Base-by-base conservation (phyloP, 208 protist genomes). In the Tetramitus jugosus region DNA sequence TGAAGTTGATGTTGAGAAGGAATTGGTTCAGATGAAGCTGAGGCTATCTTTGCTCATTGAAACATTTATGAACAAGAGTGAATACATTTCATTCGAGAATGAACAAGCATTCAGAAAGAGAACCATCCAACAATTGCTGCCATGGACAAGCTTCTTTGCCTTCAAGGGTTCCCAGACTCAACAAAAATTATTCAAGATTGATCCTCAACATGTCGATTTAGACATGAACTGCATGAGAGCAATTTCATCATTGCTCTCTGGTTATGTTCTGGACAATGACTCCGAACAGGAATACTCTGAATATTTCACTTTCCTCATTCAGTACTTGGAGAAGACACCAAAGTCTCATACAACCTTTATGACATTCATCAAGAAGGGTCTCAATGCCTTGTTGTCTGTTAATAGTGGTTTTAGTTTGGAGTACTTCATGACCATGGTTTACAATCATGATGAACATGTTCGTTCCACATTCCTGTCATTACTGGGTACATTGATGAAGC, bases 31-130 rank as follows among this genome's bases (percentile, higher is more conserved):
- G 3, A 23, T 53, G 7, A 74, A 74, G 26, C 31, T 29, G n/a
- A 74, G 53, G 37, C 20, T 74, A 2, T 74, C 42, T 74, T 13
- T n/a, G 39, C 39, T 74, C 3, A 35, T 74, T 29, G 67, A 74
- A 26, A 31, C 26, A 2, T 8, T 74, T 4, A 56, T 74, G 26
- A 39, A 14, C 17, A 74, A 74, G 37, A 23, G 7, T 33, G 67
- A 74, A 53, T 74, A 74, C n/a, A 29, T 74, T 10, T 39, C 67
- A 31, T 74, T 74, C 7, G 33, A 74, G 17, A 33, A 45, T 13
- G 67, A 74, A 74, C 39, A 53, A 10, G 53, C 29, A 23, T 74
- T 74, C 35, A 45, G 67, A 33, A 74, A 13, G 33, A 20, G 2
- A 6, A 35, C 53, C 8, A 23, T 52, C 26, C 7, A 53, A 6